phyloP scores from a whole-genome alignment of 2,329 filamentous ascomycete species.

The Cercospora janseana region DNA sequence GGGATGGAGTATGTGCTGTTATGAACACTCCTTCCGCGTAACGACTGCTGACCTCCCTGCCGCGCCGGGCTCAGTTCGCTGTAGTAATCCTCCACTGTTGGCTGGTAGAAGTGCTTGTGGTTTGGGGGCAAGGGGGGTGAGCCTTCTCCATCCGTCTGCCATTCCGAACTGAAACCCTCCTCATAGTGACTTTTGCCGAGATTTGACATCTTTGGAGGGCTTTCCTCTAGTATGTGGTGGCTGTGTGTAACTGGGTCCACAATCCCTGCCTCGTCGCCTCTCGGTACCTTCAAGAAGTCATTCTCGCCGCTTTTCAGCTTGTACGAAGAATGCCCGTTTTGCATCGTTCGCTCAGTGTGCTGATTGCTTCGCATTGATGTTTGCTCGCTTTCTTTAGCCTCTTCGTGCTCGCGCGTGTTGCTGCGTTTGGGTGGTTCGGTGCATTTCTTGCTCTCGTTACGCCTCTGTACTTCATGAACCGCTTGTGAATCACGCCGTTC shows the following conservation, averaged over 20 bases:
- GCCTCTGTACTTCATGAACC: conserved; percentile 8
- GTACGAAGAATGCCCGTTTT: background rate
- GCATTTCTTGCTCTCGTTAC: no score
- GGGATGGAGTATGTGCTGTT: conserved; percentile 6
- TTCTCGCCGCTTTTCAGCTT: conserved; percentile 6
- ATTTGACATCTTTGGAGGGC: conserved; percentile 29
- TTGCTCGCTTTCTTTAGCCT: no score
- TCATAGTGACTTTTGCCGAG: conserved; percentile 15
- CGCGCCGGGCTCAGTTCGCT: conserved; percentile 36
- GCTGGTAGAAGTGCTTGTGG: conserved; percentile 35
- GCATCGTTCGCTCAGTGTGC: no score
- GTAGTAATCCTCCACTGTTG: conserved; percentile 39
- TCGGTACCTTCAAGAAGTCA: conserved; percentile 10
- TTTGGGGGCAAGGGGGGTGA: conserved; percentile 31
- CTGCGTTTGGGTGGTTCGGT: no score
- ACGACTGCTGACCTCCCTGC: conserved; percentile 12
- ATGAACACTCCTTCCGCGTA: conserved; percentile 15
- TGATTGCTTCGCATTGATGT: no score
- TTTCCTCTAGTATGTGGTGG: conserved; percentile 33
- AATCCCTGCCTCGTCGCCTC: conserved; percentile 21
- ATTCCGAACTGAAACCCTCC: conserved; percentile 32
- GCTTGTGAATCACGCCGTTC: background rate
- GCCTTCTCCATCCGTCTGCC: conserved; percentile 33
- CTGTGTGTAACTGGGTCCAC: conserved; percentile 23
- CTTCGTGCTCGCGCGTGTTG: no score